Conservation (phyloP, 208 protist species). For the Leishmania lainsoni region DNA sequence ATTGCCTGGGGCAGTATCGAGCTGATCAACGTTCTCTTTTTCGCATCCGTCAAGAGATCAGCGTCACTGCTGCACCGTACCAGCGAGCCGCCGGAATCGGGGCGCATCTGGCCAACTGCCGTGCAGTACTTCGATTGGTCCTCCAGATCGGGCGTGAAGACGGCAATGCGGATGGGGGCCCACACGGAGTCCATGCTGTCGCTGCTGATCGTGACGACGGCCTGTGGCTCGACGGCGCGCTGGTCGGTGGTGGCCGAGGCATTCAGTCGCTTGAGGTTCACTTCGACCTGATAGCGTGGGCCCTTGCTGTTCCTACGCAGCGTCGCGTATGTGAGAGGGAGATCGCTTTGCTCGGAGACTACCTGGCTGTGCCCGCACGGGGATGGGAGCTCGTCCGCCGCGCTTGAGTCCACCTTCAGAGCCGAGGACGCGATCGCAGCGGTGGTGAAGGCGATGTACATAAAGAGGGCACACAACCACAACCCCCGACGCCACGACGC, state of each 20-base stretch:
- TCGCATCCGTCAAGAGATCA: constrained; percentile 46
- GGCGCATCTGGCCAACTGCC: constrained; percentile 22
- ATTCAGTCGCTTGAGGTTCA: background rate
- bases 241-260: background rate
- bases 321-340: constrained; percentile 24
- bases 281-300: constrained; percentile 2
- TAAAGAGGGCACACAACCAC: background rate
- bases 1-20: constrained; percentile 47
- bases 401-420: background rate
- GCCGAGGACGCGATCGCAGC: background rate
- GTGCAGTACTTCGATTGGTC: constrained; percentile 49
- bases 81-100: constrained; percentile 32
- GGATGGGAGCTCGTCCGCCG: background rate
- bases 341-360: constrained; percentile 6
- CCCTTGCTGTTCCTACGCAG: background rate
- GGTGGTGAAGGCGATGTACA: background rate
- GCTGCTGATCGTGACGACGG: background rate
- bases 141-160: constrained; percentile 31
- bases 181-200: background rate
- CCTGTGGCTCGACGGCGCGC: constrained; percentile 12
- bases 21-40: constrained; percentile 29
- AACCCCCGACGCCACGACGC: no score
- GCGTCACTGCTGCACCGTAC: constrained; percentile 19
- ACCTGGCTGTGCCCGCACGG: constrained; percentile 24
- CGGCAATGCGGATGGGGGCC: no score